phyloP scores from a whole-genome alignment of 306 rosid species.

The Pterocarpus santalinus region DNA sequence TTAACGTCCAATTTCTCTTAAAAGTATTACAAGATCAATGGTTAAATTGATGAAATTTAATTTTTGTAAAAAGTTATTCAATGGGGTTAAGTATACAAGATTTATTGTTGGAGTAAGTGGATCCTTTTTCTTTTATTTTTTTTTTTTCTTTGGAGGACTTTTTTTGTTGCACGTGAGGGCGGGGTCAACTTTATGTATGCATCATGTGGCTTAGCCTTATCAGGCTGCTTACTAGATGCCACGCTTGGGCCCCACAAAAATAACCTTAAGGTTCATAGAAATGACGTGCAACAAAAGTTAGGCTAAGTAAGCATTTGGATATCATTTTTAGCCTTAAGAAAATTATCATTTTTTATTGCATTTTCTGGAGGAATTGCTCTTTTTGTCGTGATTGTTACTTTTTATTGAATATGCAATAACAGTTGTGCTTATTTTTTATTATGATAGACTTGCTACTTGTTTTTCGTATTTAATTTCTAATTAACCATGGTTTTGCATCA shows the following conservation, averaged over 20 bases:
- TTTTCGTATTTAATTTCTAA: conserved; percentile 33
- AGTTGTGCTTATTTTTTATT: background rate
- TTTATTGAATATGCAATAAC: conserved; percentile 4
- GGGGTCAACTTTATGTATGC: too few species aligned
- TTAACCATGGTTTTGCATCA: conserved; percentile 43
- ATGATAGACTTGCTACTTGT: conserved; percentile 3
- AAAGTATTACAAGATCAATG: too few species aligned
- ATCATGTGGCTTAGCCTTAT: too few species aligned
- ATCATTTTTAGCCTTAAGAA: background rate
- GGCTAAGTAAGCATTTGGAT: conserved; percentile 25
- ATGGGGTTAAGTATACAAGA: too few species aligned
- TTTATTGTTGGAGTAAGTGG: too few species aligned
- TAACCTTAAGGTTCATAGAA: background rate
- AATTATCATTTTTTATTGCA: background rate
- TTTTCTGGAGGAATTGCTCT: background rate
- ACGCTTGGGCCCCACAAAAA: background rate
- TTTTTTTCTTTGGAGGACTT: too few species aligned
- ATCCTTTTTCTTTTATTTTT: too few species aligned
- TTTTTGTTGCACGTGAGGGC: too few species aligned
- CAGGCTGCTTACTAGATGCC: too few species aligned
- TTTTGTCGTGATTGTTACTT: conserved; percentile 6
- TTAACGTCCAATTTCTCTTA: too few species aligned
- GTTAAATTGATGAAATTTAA: too few species aligned
- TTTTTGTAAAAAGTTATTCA: too few species aligned
- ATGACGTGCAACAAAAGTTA: conserved; percentile 19